Conservation (phyloP, 441 rosid genomes). For the Corymbia citriodora region DNA sequence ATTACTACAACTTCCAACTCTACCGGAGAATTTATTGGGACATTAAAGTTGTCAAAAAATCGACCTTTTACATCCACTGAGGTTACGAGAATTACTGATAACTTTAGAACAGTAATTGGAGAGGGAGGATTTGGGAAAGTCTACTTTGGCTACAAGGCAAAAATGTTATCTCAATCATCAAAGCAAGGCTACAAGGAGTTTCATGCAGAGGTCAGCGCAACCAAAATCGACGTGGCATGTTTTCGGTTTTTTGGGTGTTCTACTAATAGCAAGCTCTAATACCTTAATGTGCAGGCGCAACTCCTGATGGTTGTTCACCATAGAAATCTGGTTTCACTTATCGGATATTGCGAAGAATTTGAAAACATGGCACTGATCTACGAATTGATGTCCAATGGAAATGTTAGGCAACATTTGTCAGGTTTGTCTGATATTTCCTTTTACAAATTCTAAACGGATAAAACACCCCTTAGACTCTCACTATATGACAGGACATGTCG, state of each 20-base stretch:
- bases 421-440: neutral
- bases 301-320: constrained; percentile 3
- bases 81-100: neutral
- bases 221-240: neutral
- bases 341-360: neutral
- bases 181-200: constrained; percentile 3
- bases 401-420: neutral
- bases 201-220: neutral
- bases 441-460: neutral
- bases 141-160: constrained; percentile 1
- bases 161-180: neutral
- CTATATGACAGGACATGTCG: neutral
- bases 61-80: neutral
- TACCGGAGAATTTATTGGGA: neutral
- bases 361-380: neutral
- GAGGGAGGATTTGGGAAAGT: constrained; percentile 10
- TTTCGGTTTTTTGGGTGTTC: neutral
- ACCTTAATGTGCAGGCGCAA: neutral
- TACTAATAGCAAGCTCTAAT: neutral
- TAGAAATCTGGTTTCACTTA: constrained; percentile 1
- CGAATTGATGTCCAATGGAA: constrained; percentile 1
- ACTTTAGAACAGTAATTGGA: neutral
- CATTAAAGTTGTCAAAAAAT: neutral
- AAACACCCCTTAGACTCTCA: neutral
- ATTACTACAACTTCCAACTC: neutral